These are phyloP conservation scores for Wallacemonas collosoma DNA, from an alignment of 208 protist species.

Conservation along the genomic window DNA sequence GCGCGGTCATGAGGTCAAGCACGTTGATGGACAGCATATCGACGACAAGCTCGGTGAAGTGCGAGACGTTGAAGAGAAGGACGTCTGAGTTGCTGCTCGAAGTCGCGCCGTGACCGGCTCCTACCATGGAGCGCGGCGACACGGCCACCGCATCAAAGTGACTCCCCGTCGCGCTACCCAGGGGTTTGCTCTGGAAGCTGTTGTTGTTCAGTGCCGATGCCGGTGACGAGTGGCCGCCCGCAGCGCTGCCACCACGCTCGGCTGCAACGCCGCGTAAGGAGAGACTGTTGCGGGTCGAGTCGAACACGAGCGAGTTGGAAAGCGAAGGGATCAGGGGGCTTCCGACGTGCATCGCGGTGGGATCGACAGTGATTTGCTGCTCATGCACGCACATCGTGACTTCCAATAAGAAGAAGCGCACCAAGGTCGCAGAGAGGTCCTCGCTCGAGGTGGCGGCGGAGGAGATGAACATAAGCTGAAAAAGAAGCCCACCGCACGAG, in stretches of 20 bases:
- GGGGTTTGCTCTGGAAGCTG: not conserved
- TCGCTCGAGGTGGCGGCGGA: conserved; percentile 44
- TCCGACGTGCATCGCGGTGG: conserved; percentile 1
- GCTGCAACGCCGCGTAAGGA: conserved; percentile 8
- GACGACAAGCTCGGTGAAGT: conserved; percentile 77
- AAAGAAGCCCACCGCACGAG: conserved; percentile 76
- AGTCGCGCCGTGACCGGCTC: not conserved
- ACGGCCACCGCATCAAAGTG: not conserved
- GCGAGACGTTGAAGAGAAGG: conserved; percentile 79
- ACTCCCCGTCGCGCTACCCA: not conserved
- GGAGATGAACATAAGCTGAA: conserved; percentile 74
- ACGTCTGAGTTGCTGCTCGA: conserved; percentile 38
- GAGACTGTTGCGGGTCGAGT: conserved; percentile 11
- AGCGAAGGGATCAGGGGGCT: conserved; percentile 15
- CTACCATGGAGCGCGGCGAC: not conserved
- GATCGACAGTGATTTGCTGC: conserved; percentile 20
- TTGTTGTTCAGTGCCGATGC: conserved; percentile 2
- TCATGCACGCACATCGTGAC: conserved; percentile 56
- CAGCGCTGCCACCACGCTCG: not conserved
- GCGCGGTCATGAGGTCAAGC: conserved; percentile 62
- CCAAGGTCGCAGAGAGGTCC: conserved; percentile 55
- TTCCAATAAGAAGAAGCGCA: conserved; percentile 64
- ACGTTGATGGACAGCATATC: conserved; percentile 85
- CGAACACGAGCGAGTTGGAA: conserved; percentile 10
- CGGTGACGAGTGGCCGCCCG: not conserved